Evolutionary conservation across 2,329 filamentous ascomycete genomes (phyloP).

Genomic region (Ilyonectria destructans): DNA sequence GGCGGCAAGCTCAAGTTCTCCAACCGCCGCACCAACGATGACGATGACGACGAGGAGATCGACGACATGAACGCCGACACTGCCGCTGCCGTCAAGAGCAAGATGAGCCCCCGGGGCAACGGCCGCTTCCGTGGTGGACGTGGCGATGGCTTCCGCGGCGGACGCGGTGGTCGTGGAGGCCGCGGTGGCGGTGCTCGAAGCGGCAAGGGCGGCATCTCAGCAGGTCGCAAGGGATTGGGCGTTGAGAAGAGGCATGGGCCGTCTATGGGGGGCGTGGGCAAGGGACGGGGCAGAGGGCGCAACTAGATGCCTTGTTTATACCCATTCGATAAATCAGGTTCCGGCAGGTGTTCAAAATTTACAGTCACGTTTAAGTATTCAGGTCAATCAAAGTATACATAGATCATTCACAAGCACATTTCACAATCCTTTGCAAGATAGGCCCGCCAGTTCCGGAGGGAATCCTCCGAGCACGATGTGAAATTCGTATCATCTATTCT

Average conservation of each 20-base stretch:
- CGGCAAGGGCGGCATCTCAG: constrained; percentile 64
- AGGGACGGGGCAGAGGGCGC: constrained; percentile 55
- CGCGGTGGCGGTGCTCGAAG: constrained; percentile 58
- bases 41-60: constrained; percentile 63
- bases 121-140: constrained; percentile 53
- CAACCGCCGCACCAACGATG: constrained; percentile 69
- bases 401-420: constrained; percentile 11
- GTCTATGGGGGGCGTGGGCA: constrained; percentile 59
- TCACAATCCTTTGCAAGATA: not conserved
- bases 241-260: constrained; percentile 65
- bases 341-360: constrained; percentile 43
- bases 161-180: constrained; percentile 52
- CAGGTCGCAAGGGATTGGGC: constrained; percentile 66
- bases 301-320: constrained; percentile 51
- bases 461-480: not conserved
- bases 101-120: constrained; percentile 59
- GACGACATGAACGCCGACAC: constrained; percentile 71
- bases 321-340: constrained; percentile 48
- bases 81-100: constrained; percentile 68
- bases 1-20: constrained; percentile 81
- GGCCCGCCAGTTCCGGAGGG: not conserved
- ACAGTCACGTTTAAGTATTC: constrained; percentile 40
- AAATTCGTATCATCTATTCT: not conserved
- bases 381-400: constrained; percentile 32
- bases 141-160: constrained; percentile 54